Evolutionary conservation across 1,284 basidiomycete species (phyloP).

Genomic region (Leccinum pachyderme): DNA sequence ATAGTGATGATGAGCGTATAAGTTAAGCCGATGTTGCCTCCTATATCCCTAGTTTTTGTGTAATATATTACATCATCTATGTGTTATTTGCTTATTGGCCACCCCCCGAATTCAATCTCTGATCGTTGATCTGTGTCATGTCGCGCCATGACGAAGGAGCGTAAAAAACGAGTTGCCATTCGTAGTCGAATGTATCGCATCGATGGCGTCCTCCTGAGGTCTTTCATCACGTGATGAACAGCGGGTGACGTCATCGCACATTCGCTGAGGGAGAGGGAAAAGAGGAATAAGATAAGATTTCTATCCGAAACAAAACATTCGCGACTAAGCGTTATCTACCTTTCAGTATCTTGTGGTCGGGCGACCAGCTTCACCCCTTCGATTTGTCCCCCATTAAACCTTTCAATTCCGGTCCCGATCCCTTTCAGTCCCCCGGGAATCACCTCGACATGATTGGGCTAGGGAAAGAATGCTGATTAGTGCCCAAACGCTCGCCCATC

Average conservation of each 20-base stretch:
- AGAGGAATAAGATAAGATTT: constrained; percentile 18
- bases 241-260: constrained; percentile 16
- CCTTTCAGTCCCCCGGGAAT: constrained; percentile 31
- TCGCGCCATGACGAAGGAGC: constrained; percentile 29
- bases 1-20: constrained; percentile 6
- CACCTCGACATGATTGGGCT: constrained; percentile 31
- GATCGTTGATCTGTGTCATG: constrained; percentile 25
- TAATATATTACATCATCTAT: constrained; percentile 17
- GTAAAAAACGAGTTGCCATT: constrained; percentile 32
- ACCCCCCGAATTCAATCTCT: constrained; percentile 31
- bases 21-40: constrained; percentile 5
- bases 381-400: constrained; percentile 32
- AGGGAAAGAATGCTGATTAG: constrained; percentile 3
- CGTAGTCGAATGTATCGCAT: constrained; percentile 30
- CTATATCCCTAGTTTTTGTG: constrained; percentile 7
- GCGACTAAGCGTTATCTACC: constrained; percentile 26
- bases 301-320: constrained; percentile 21
- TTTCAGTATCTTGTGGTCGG: constrained; percentile 35
- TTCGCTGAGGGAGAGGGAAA: constrained; percentile 22
- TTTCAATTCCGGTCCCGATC: constrained; percentile 31
- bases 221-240: constrained; percentile 23
- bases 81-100: constrained; percentile 31
- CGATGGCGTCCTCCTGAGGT: constrained; percentile 28
- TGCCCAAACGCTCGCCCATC: not conserved
- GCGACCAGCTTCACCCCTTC: constrained; percentile 34